These are phyloP conservation scores for Lasiodiplodia hormozganensis DNA, from an alignment of 2,329 filamentous ascomycete species.

Conservation along the genomic window DNA sequence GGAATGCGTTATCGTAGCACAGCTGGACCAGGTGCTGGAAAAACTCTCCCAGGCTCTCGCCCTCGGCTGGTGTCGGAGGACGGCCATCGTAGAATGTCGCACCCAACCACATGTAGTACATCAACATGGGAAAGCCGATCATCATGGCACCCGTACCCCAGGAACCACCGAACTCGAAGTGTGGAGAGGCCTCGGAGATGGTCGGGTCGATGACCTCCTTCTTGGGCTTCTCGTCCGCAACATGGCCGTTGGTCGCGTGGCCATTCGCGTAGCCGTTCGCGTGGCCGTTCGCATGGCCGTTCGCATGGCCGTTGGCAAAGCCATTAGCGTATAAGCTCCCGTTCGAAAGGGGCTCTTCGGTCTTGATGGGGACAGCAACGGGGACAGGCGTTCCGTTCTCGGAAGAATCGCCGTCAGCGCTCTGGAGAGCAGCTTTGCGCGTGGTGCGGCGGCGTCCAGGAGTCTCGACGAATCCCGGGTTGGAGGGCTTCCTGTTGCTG, in stretches of 20 bases:
- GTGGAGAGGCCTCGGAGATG: conserved; percentile 33
- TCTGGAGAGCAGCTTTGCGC: conserved; percentile 48
- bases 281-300: conserved; percentile 30
- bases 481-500: conserved; percentile 45
- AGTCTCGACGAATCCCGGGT: conserved; percentile 58
- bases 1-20: conserved; percentile 84
- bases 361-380: background rate
- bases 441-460: conserved; percentile 53
- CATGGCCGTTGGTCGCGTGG: conserved; percentile 42
- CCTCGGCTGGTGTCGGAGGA: conserved; percentile 71
- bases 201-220: conserved; percentile 44
- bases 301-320: conserved; percentile 29
- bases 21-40: conserved; percentile 72
- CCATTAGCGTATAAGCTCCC: conserved; percentile 19
- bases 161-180: conserved; percentile 86
- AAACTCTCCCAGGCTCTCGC: conserved; percentile 75
- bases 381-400: conserved; percentile 45
- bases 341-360: conserved; percentile 30
- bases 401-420: conserved; percentile 33
- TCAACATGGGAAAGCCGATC: conserved; percentile 89
- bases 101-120: conserved; percentile 99
- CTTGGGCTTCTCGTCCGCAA: conserved; percentile 40
- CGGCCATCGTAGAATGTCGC: conserved; percentile 90
- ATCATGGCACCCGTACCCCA: conserved; percentile 84
- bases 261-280: conserved; percentile 41